Evolutionary conservation across 129 eudicot species (phyloP).

Genomic region (Kitagawia praeruptora): DNA sequence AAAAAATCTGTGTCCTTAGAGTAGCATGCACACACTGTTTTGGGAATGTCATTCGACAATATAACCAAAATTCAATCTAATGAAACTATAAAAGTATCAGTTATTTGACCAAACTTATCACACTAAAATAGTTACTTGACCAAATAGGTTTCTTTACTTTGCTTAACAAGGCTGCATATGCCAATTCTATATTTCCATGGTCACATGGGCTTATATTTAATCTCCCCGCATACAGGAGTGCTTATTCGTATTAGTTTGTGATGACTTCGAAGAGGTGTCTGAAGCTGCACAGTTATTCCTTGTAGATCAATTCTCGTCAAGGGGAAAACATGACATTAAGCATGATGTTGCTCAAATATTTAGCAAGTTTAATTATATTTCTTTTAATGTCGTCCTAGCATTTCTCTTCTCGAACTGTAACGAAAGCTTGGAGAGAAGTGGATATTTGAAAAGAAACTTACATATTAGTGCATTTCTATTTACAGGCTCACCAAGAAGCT

Average conservation of each 20-base stretch:
- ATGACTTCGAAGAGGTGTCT: constrained; percentile 81
- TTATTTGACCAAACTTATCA: no score
- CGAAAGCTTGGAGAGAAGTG: neutral
- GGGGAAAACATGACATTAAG: constrained; percentile 31
- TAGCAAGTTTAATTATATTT: constrained; percentile 39
- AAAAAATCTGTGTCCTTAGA: no score
- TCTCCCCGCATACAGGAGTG: no score
- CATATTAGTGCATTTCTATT: constrained; percentile 8
- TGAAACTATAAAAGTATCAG: no score
- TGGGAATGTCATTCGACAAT: neutral
- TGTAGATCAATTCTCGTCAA: constrained; percentile 43
- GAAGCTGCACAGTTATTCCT: constrained; percentile 57
- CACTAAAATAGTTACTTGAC: neutral
- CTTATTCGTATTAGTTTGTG: no score
- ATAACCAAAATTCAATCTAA: no score
- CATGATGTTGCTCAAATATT: constrained; percentile 54
- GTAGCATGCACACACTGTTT: neutral
- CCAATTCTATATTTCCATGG: neutral
- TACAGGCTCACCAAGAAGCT: constrained; percentile 77
- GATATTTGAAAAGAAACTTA: neutral
- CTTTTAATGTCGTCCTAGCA: neutral
- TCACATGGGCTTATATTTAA: neutral
- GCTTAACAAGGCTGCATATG: neutral
- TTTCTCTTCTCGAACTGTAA: neutral
- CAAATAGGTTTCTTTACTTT: neutral